These are phyloP conservation scores for Alternaria burnsii DNA, from an alignment of 2,329 filamentous ascomycete species.

Conservation along the genomic window DNA sequence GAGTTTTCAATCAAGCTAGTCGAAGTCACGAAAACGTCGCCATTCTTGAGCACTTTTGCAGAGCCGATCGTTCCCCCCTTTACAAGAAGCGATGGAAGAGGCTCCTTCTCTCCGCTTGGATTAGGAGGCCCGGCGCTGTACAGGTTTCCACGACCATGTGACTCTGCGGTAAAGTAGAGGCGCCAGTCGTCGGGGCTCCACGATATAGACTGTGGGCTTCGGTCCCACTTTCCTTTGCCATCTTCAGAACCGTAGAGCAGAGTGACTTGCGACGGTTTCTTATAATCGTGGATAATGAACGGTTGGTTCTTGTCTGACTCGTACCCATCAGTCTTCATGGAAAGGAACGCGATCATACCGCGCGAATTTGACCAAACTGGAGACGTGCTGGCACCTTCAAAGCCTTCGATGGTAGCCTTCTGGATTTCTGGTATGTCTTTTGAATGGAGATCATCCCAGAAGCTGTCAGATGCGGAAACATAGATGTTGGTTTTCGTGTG, in stretches of 20 bases:
- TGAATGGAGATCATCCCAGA: constrained; percentile 48
- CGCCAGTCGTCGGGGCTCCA: constrained; percentile 64
- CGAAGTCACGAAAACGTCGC: constrained; percentile 70
- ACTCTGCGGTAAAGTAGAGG: constrained; percentile 78
- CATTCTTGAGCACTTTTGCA: constrained; percentile 61
- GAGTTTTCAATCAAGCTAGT: constrained; percentile 77
- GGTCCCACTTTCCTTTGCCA: constrained; percentile 68
- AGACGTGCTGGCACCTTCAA: constrained; percentile 68
- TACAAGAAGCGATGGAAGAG: constrained; percentile 40
- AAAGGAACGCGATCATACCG: constrained; percentile 74
- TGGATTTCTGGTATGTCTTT: constrained; percentile 50
- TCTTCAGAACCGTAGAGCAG: constrained; percentile 70
- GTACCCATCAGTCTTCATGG: constrained; percentile 80
- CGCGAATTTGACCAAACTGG: constrained; percentile 81
- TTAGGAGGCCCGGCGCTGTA: constrained; percentile 46
- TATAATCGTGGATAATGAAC: constrained; percentile 69
- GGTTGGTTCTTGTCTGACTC: constrained; percentile 81
- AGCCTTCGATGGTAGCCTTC: constrained; percentile 66
- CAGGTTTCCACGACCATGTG: constrained; percentile 71
- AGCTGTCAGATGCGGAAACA: constrained; percentile 67
- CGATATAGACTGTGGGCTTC: constrained; percentile 59
- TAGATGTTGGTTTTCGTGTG: constrained; percentile 87
- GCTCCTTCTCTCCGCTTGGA: constrained; percentile 19
- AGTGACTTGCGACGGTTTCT: constrained; percentile 61
- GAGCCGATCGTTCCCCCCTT: constrained; percentile 51